Evolutionary conservation across 2,329 filamentous ascomycete genomes (phyloP), one percentile per base, ranked within the genome.

Genomic region (Fusarium duplospermum): DNA sequence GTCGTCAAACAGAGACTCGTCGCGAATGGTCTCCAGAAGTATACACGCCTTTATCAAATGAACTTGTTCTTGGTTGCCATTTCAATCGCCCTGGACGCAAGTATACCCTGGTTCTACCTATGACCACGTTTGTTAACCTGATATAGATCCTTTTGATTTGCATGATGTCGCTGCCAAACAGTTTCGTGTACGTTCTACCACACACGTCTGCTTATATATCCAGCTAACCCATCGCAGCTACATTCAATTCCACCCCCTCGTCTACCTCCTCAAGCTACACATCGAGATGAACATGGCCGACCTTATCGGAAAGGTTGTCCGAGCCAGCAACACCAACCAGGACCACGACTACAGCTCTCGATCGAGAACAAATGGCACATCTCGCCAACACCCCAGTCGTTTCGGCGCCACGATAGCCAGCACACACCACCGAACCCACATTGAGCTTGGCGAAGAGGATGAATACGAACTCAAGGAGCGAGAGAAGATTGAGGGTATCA

Each of bases 11-110:
- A 80, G 16, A 83, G 84, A 11, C 81, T 88, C 0, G 83, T 88
- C 62, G 80, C 82, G 58, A 85, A 86, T 47, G 86, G 87, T 18
- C 80, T 88, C 0, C 82, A 83, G 2, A 88, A 88, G 75, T 88
- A 88, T 76, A 84, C 84, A 63, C 78, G 82, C 24, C 81, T 88
- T 8, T 84, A 87, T 29, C 80, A 81, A 45, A 81, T 82, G 75
- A 81, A 81, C 24, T 64, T 81, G 54, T 67, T 73, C 11, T 63
- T 81, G 35, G 78, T 79, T n/a, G 72, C 27, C 0, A 71, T 81
- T 4, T 81, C 80, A 0, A 79, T 81, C 11, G 75, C 76, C 2
- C 58, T 81, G 0, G 80, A 81, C 54, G 64, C 77, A 56, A 64
- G 73, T 70, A 18, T 7, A 16, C 6, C 8, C 10, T 9, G 0